Evolutionary conservation across 352 stramenopile genomes (phyloP), one percentile per base, ranked within the genome.

Genomic region (Phytophthora constricta): DNA sequence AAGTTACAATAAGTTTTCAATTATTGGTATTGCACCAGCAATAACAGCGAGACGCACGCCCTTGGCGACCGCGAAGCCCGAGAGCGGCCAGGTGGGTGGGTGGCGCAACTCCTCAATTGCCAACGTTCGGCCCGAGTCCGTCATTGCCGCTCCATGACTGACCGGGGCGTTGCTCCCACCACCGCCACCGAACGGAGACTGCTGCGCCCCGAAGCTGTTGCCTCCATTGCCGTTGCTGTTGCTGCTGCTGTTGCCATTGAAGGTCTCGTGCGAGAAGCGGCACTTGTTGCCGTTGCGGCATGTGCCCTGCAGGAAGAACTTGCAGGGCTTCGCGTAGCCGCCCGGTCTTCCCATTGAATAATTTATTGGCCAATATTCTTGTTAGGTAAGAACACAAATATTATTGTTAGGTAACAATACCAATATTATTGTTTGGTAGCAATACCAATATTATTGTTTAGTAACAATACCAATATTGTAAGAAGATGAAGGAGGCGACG

Each of bases 231-330:
- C 66, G 28, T 58, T 52, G 52, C 48, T 64, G 34, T 48, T 68
- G 28, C 61, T 52, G 52, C 48, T 64, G 34, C 50, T 45, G 48
- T 58, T 64, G 47, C 61, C 46, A 45, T 64, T 55, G 39, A 54
- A 56, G 1, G 72, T 45, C 4, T 77, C 76, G 62, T 92, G 84
- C 13, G 76, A 80, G 68, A 91, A 92, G 62, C 79, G 82, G 69
- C 84, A 92, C 61, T 68, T 79, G 67, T 65, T 76, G 68, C 84
- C 84, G 55, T 91, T 91, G 74, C 82, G 82, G 70, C 84, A 92
- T 13, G 60, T 87, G 61, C 84, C 84, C 65, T 89, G 80, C 25
- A 73, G 54, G 69, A 88, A 92, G 70, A 91, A 92, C 70, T 82
- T 84, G 77, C 84, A 92, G 39, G 72, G 80, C 70, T 71, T 65